Evolutionary conservation across 306 rosid species (phyloP).

Genomic region (Fragaria iinumae): DNA sequence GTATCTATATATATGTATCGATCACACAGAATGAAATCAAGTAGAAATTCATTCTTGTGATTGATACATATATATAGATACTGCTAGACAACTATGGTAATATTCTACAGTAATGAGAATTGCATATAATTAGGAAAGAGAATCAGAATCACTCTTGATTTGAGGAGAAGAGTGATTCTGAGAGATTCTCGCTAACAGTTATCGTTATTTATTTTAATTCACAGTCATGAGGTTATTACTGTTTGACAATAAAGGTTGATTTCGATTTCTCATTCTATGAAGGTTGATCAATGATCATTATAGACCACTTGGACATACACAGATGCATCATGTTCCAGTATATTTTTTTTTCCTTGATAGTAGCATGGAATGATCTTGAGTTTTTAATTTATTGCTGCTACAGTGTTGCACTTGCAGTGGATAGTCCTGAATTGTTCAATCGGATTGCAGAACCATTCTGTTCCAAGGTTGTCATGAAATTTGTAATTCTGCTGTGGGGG

Average conservation of each 20-base stretch:
- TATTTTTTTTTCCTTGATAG: conserved; percentile 16
- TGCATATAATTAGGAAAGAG: too few relatives aligned
- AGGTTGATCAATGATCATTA: not conserved
- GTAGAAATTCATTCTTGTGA: too few relatives aligned
- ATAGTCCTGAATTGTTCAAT: conserved; percentile 76
- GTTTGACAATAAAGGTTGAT: not conserved
- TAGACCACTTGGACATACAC: not conserved
- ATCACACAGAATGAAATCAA: too few relatives aligned
- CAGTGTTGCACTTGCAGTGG: conserved; percentile 88
- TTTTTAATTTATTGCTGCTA: conserved; percentile 17
- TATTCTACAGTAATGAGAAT: too few relatives aligned
- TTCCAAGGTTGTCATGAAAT: conserved; percentile 58
- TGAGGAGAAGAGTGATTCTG: too few relatives aligned
- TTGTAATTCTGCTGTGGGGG: conserved; percentile 91
- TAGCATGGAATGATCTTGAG: conserved; percentile 17
- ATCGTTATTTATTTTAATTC: not conserved
- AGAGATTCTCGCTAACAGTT: too few relatives aligned
- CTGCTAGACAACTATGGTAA: too few relatives aligned
- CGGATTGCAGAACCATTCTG: conserved; percentile 55
- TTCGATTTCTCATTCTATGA: not conserved
- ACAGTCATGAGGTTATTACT: not conserved
- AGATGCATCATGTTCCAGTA: not conserved
- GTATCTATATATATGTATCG: too few relatives aligned
- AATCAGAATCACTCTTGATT: too few relatives aligned
- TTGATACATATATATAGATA: too few relatives aligned